Evolutionary conservation across 768 basidiomycete genomes (phyloP).

Genomic region (Xerocomellus chrysenteron): DNA sequence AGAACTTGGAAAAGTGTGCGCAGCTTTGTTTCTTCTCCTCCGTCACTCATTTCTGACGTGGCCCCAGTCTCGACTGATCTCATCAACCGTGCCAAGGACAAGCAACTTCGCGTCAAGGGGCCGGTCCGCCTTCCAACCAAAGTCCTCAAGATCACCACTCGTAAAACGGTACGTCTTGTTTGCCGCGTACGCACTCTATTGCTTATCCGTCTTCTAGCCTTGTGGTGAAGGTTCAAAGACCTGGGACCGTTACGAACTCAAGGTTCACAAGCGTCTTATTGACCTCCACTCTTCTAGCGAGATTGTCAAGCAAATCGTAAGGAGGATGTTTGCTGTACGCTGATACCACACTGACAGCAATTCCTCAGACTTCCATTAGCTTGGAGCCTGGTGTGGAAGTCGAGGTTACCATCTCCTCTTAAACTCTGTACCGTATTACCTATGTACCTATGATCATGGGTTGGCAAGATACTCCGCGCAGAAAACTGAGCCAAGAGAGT

Average conservation of each 20-base stretch:
- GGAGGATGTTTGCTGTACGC: slow-evolving; percentile 32
- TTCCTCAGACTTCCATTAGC: slow-evolving; percentile 87
- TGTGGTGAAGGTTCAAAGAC: slow-evolving; percentile 99
- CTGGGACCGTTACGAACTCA: slow-evolving; percentile 99
- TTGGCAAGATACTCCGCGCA: not conserved
- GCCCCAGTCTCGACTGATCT: slow-evolving; percentile 86
- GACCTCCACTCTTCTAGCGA: slow-evolving; percentile 98
- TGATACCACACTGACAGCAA: slow-evolving; percentile 3
- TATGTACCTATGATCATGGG: slow-evolving; percentile 1
- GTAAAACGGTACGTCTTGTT: slow-evolving; percentile 79
- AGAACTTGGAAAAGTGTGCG: slow-evolving; percentile 97
- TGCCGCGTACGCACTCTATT: not conserved
- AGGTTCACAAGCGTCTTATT: slow-evolving; percentile 99
- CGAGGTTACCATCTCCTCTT: slow-evolving; percentile 93
- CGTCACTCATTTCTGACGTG: not conserved
- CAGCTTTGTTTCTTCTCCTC: not conserved
- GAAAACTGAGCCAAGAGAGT: not conserved
- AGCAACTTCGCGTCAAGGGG: slow-evolving; percentile 98
- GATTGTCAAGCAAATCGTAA: slow-evolving; percentile 99
- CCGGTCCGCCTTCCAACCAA: slow-evolving; percentile 99
- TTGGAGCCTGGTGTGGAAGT: slow-evolving; percentile 99
- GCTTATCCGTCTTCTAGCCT: slow-evolving; percentile 51
- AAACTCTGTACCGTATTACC: slow-evolving; percentile 19
- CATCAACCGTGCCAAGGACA: slow-evolving; percentile 99
- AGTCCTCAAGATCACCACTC: slow-evolving; percentile 97